These are phyloP conservation scores for Dendryphion nanum DNA, from an alignment of 2,329 filamentous ascomycete genomes.

Conservation along the genomic window DNA sequence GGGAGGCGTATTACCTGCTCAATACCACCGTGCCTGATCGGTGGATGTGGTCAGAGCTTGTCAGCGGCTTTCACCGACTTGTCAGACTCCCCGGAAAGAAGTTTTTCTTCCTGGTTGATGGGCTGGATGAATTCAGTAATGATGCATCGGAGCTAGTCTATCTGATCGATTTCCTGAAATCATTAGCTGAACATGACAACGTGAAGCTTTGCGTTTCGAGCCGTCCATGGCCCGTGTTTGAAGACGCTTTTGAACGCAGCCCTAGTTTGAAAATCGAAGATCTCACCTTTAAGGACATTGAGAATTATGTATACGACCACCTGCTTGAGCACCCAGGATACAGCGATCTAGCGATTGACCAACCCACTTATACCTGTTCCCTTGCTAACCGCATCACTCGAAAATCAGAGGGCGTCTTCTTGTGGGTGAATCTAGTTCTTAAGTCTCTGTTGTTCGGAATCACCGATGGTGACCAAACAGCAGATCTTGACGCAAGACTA, in stretches of 20 bases:
- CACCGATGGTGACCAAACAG: constrained; percentile 1
- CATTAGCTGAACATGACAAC: background rate
- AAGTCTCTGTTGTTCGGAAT: constrained; percentile 4
- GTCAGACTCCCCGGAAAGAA: background rate
- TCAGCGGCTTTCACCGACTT: background rate
- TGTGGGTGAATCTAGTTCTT: constrained; percentile 7
- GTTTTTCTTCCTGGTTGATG: constrained; percentile 1
- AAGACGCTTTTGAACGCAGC: background rate
- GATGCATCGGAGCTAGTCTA: background rate
- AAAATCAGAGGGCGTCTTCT: constrained; percentile 6
- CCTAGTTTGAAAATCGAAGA: background rate
- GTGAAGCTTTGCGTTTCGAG: constrained; percentile 1
- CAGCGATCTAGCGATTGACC: background rate
- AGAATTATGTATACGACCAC: background rate
- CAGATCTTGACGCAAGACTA: constrained; percentile 3
- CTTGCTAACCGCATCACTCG: constrained; percentile 2
- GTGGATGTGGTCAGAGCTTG: too few relatives aligned
- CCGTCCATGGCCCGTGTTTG: constrained; percentile 1
- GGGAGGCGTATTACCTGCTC: background rate
- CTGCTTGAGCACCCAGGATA: background rate
- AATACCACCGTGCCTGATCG: too few relatives aligned
- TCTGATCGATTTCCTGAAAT: background rate
- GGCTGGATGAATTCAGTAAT: background rate
- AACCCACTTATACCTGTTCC: background rate
- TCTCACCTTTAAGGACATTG: background rate